phyloP scores from a whole-genome alignment of 345 rosid species.

The Rubroshorea leprosula region DNA sequence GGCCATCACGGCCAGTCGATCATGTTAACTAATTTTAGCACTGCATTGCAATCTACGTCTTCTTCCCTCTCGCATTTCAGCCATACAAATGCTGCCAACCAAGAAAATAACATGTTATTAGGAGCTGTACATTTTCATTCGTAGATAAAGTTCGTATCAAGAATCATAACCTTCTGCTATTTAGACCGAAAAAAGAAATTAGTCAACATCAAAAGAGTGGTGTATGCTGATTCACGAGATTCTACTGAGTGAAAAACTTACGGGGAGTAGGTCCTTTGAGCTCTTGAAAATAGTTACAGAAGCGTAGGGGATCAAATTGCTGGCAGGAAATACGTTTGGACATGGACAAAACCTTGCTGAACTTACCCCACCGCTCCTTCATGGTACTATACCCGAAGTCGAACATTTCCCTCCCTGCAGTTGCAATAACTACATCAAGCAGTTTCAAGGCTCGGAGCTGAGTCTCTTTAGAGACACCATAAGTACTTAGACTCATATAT shows the following conservation, averaged over 20 bases:
- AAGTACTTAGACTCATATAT: constrained; percentile 20
- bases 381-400: constrained; percentile 41
- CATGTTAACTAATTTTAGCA: constrained; percentile 39
- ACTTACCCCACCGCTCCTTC: constrained; percentile 41
- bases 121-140: neutral
- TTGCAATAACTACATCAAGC: constrained; percentile 36
- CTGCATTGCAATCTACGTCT: constrained; percentile 11
- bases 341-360: constrained; percentile 24
- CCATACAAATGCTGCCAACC: neutral
- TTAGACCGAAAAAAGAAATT: too few relatives aligned
- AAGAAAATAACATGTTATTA: neutral
- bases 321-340: constrained; percentile 54
- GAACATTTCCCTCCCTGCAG: constrained; percentile 32
- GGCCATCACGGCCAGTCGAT: constrained; percentile 41
- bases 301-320: constrained; percentile 24
- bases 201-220: too few relatives aligned
- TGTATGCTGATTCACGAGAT: neutral
- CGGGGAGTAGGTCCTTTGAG: constrained; percentile 39
- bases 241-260: constrained; percentile 6
- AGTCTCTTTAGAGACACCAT: constrained; percentile 53
- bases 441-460: constrained; percentile 53
- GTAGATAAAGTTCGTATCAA: too few relatives aligned
- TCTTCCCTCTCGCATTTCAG: neutral
- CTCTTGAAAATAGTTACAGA: constrained; percentile 37
- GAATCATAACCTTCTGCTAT: too few relatives aligned